These are phyloP conservation scores for Lodderomyces orthopsilosis DNA, from an alignment of 1,139 yeast genomes.

Conservation along the genomic window DNA sequence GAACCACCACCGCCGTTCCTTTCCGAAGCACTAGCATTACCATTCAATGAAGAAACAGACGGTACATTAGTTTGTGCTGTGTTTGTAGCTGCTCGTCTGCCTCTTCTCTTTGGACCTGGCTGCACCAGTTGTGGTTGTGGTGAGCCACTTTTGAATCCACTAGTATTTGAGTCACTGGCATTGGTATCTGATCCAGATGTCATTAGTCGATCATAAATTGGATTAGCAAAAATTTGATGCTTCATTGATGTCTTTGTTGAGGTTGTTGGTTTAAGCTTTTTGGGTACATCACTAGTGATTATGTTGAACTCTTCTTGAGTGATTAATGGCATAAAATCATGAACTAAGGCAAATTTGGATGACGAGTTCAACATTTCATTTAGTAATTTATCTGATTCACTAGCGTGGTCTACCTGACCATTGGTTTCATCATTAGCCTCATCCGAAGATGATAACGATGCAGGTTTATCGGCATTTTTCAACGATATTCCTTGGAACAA, in stretches of 20 bases:
- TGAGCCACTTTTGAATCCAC: conserved; percentile 11
- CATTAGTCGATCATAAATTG: conserved; percentile 36
- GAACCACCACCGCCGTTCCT: background rate
- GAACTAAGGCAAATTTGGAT: conserved; percentile 19
- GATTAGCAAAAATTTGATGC: conserved; percentile 41
- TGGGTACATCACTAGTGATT: conserved; percentile 40
- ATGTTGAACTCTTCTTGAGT: conserved; percentile 38
- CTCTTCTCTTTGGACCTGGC: conserved; percentile 5
- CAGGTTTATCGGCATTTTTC: conserved; percentile 18
- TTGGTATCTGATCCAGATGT: conserved; percentile 46
- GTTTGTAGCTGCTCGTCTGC: conserved; percentile 5
- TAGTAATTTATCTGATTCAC: conserved; percentile 3
- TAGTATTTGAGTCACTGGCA: conserved; percentile 13
- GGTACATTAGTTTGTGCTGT: background rate
- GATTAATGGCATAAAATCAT: conserved; percentile 45
- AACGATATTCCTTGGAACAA: conserved; percentile 31
- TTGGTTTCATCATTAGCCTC: background rate
- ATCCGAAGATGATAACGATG: background rate
- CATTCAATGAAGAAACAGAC: background rate
- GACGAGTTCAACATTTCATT: conserved; percentile 7
- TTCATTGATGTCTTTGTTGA: conserved; percentile 21
- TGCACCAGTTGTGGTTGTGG: conserved; percentile 1
- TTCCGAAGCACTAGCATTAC: conserved; percentile 1
- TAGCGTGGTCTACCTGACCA: background rate
- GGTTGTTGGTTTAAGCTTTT: conserved; percentile 21